These are phyloP conservation scores for Aspergillus carlsbadensis DNA, from an alignment of 495 filamentous ascomycete species.

Conservation along the genomic window DNA sequence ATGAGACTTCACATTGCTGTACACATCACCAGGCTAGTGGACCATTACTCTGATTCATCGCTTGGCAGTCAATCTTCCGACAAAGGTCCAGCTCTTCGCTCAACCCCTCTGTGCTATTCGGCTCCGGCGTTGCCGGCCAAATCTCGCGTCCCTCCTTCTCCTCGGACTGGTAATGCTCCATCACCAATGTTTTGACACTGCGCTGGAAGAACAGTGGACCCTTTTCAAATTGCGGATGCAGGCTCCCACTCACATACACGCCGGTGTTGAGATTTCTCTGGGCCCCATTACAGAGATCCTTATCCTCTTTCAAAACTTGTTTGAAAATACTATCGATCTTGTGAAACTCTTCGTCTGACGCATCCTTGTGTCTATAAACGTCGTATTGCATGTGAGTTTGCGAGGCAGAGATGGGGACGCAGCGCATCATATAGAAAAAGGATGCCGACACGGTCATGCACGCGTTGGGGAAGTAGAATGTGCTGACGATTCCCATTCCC, in stretches of 20 bases:
- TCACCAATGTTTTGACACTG: conserved; percentile 37
- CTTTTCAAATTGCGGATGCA: conserved; percentile 44
- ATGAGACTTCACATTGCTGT: background rate
- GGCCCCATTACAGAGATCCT: conserved; percentile 35
- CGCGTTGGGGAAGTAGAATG: conserved; percentile 47
- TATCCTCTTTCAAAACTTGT: conserved; percentile 45
- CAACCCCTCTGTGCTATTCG: background rate
- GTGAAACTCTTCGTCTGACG: conserved; percentile 43
- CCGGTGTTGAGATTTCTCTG: conserved; percentile 47
- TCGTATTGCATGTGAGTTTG: conserved; percentile 43
- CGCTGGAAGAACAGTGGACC: conserved; percentile 47
- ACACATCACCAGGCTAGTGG: background rate
- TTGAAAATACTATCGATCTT: conserved; percentile 40
- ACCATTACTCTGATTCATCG: background rate
- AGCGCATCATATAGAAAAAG: conserved; percentile 47
- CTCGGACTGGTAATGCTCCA: conserved; percentile 37
- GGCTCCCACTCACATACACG: conserved; percentile 43
- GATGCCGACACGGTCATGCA: conserved; percentile 44
- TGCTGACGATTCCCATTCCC: conserved; percentile 32
- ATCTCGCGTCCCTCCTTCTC: conserved; percentile 37
- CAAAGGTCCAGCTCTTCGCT: background rate
- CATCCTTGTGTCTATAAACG: conserved; percentile 45
- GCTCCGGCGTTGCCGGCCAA: conserved; percentile 47
- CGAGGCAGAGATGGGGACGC: conserved; percentile 40
- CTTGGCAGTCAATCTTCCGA: background rate